Conservation (phyloP, 1,284 basidiomycete genomes). For the Ceratobasidium sp. region DNA sequence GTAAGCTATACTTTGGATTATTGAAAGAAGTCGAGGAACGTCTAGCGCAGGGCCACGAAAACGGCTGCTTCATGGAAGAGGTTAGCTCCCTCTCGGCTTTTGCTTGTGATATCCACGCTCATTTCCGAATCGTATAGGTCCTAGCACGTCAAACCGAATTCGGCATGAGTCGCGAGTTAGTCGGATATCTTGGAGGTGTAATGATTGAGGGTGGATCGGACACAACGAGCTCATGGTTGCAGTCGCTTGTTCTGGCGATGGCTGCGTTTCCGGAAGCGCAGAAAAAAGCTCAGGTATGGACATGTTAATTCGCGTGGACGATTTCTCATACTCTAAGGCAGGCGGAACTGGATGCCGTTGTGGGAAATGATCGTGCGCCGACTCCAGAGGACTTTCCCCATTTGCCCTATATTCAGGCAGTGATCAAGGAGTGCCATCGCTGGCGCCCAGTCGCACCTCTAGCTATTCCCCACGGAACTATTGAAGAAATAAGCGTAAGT, state of each 20-base stretch:
- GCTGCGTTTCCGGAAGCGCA: slow-evolving; percentile 42
- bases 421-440: slow-evolving; percentile 53
- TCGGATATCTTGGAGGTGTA: slow-evolving; percentile 43
- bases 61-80: slow-evolving; percentile 45
- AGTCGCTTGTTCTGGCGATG: slow-evolving; percentile 47
- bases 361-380: slow-evolving; percentile 55
- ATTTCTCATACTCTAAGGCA: no score
- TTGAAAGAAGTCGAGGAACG: slow-evolving; percentile 45
- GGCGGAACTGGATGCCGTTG: slow-evolving; percentile 55
- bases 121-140: no score
- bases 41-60: slow-evolving; percentile 44
- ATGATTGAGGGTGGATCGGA: slow-evolving; percentile 52
- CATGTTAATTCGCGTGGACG: no score
- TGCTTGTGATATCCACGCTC: no score
- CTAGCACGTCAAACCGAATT: slow-evolving; percentile 39
- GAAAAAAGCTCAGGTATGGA: slow-evolving; percentile 44
- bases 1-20: slow-evolving; percentile 48
- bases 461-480: slow-evolving; percentile 40
- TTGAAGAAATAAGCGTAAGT: slow-evolving; percentile 38
- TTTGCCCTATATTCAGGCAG: slow-evolving; percentile 56
- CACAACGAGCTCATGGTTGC: slow-evolving; percentile 51
- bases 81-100: no score
- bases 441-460: slow-evolving; percentile 41
- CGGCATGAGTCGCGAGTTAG: slow-evolving; percentile 32
- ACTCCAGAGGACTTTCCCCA: slow-evolving; percentile 51